Percentiles rank a stretch among this genome's conserved stretches.
Conservation (phyloP, 768 basidiomycete genomes). For the Lentinula edodes region DNA sequence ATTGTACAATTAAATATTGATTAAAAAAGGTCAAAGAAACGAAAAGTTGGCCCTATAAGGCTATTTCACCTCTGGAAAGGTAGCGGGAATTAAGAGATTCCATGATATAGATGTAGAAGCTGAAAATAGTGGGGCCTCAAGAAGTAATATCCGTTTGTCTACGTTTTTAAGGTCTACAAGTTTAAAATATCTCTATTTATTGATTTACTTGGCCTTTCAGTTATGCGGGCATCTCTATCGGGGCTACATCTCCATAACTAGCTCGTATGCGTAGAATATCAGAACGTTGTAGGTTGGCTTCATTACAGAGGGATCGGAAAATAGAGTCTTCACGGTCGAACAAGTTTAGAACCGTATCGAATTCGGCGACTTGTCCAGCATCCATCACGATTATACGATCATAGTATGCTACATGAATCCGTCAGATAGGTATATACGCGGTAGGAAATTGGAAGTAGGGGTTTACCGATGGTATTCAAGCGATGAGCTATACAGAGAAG, state of each 20-base stretch:
- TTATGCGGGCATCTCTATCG: background rate
- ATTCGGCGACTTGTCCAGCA: slow-evolving; percentile 62
- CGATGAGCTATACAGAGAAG: slow-evolving; percentile 55
- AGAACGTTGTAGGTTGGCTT: slow-evolving; percentile 53
- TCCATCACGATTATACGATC: slow-evolving; percentile 74
- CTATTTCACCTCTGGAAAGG: too few species aligned
- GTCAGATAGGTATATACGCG: background rate
- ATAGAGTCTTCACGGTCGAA: slow-evolving; percentile 58
- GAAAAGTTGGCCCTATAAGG: too few species aligned
- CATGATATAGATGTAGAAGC: too few species aligned
- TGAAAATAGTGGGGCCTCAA: too few species aligned
- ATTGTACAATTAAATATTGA: too few species aligned
- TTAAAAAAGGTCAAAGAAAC: too few species aligned
- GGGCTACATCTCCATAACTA: background rate
- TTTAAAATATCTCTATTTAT: background rate
- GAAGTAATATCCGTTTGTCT: too few species aligned
- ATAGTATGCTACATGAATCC: slow-evolving; percentile 41
- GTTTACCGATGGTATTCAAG: slow-evolving; percentile 50
- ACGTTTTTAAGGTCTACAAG: too few species aligned
- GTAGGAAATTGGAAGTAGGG: background rate
- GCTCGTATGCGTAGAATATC: slow-evolving; percentile 52
- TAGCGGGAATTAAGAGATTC: too few species aligned
- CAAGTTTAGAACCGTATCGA: slow-evolving; percentile 66
- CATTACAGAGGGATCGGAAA: slow-evolving; percentile 66
- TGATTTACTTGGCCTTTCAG: background rate